Base-by-base conservation (phyloP, 2,329 filamentous ascomycete species). In the Neoascochyta sp. region DNA sequence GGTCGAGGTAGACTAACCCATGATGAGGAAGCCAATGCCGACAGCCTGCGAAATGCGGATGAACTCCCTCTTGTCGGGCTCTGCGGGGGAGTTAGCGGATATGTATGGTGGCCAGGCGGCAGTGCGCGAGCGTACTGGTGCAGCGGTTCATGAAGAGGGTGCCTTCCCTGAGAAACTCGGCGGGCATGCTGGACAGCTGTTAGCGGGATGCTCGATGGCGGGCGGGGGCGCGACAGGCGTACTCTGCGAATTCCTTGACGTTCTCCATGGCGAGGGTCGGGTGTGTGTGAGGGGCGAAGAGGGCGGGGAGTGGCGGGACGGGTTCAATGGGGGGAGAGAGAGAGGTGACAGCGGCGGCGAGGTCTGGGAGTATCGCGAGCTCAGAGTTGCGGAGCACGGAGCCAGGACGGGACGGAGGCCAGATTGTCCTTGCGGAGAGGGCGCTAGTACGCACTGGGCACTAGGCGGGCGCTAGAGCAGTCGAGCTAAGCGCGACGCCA, bases 191-290 rank as follows among this genome's bases (percentile, higher is more conserved):
- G 44, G 30, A 42, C 27, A 14, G 12, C 17, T 32, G 43, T 60
- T 46, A 59, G 54, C 36, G 32, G 18, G 27, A 14, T 16, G 14
- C 15, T 16, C 19, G 22, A 14, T 20, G 11, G 26, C 9, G 13
- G 21, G 27, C 24, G 24, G 9, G 10, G 16, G 7, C 27, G 22
- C 9, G 31, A 23, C 16, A 18, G n/a, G 36, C 54, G 29, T 60
- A 58, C 57, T 86, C 81, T 58, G 83, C 74, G 53, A 86, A 68
- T 59, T 84, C 79, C 64, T 83, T 78, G 52, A 84, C 63, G 62
- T 81, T 74, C 61, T 83, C 81, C 63, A 78, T 73, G 76, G 80
- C 79, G 58, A 50, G n/a, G n/a, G n/a, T n/a, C 28, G 36, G 31
- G 15, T 37, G 27, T 34, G 34, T 22, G 29, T 24, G 22, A 15